A percentile compares a stretch with the other conserved stretches of the same genome.
These are phyloP conservation scores for Scenedesmus sp. DNA, from an alignment of 163 green algal genomes.

Conservation along the genomic window DNA sequence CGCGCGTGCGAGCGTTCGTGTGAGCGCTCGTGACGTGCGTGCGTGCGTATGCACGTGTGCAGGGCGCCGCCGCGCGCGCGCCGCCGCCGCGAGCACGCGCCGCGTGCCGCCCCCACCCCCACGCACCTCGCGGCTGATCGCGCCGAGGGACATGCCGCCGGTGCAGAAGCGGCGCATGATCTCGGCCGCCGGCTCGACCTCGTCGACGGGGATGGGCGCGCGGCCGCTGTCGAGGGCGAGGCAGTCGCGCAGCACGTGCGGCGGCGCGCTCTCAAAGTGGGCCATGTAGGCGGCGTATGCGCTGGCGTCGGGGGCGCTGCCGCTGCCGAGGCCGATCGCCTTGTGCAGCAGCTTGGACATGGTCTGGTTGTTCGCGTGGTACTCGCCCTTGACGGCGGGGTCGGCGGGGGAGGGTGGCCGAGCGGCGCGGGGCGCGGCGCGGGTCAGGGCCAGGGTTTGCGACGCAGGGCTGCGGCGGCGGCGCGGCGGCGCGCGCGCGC, in stretches of 20 bases:
- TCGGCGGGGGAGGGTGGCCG: not conserved
- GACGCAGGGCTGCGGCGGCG: no score
- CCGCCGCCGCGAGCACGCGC: not conserved
- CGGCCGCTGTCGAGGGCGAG: constrained; percentile 76
- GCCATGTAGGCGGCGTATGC: constrained; percentile 90
- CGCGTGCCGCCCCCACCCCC: not conserved
- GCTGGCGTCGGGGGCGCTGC: constrained; percentile 51
- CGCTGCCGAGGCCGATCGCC: constrained; percentile 89
- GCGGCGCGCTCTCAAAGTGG: constrained; percentile 86
- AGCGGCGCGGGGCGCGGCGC: no score
- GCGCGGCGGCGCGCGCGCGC: no score
- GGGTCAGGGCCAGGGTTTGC: no score
- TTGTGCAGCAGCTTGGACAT: constrained; percentile 99
- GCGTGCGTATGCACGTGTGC: no score
- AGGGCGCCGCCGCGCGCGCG: no score
- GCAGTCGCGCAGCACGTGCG: constrained; percentile 92
- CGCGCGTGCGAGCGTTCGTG: no score
- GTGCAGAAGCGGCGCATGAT: constrained; percentile 99
- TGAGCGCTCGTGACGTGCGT: no score
- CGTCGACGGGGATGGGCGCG: constrained; percentile 49
- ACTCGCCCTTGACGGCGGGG: constrained; percentile 74
- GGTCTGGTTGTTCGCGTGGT: constrained; percentile 96
- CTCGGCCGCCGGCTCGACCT: constrained; percentile 83
- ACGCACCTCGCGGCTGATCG: constrained; percentile 90
- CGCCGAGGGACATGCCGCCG: constrained; percentile 98